A percentile compares a stretch with the other conserved stretches of the same genome.
phyloP scores from a whole-genome alignment of 805 yeast genomes.

The Starmera caribaea region DNA sequence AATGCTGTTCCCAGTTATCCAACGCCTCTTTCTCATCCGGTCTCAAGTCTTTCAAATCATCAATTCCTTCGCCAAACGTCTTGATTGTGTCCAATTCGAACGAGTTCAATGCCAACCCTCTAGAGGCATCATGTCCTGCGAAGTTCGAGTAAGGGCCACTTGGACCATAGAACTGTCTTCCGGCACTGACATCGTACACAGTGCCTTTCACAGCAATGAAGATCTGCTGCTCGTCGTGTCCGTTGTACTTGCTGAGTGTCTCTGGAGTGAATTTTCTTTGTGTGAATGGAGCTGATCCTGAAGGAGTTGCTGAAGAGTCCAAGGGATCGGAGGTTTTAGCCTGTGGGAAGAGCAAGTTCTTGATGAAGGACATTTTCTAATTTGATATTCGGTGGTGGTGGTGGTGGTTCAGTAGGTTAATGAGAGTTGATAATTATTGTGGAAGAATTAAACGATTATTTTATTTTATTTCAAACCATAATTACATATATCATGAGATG shows the following conservation, averaged over 20 bases:
- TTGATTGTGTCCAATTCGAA: constrained; percentile 64
- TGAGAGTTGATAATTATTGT: too few species aligned
- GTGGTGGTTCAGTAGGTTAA: too few species aligned
- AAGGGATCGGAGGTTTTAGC: constrained; percentile 16
- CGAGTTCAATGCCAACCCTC: constrained; percentile 85
- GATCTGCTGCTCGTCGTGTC: constrained; percentile 70
- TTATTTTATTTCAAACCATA: too few species aligned
- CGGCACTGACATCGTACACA: constrained; percentile 75
- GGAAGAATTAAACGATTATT: too few species aligned
- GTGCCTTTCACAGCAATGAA: constrained; percentile 78
- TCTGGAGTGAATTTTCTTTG: constrained; percentile 59
- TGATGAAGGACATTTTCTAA: constrained; percentile 19
- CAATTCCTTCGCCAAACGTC: constrained; percentile 70
- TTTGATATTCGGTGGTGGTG: constrained; percentile 6
- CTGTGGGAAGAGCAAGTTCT: constrained; percentile 16
- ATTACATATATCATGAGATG: too few species aligned
- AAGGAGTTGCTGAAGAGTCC: constrained; percentile 3
- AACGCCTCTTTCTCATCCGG: constrained; percentile 55
- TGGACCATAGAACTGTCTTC: constrained; percentile 87
- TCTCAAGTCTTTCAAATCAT: constrained; percentile 51
- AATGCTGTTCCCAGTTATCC: constrained; percentile 79
- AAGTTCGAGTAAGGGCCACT: constrained; percentile 91
- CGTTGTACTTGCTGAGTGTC: constrained; percentile 68
- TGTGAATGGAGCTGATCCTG: constrained; percentile 26
- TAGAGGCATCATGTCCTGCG: constrained; percentile 92